Evolutionary conservation across 139 green algal species (phyloP).

Genomic region (Tetradesmus obliquus): DNA sequence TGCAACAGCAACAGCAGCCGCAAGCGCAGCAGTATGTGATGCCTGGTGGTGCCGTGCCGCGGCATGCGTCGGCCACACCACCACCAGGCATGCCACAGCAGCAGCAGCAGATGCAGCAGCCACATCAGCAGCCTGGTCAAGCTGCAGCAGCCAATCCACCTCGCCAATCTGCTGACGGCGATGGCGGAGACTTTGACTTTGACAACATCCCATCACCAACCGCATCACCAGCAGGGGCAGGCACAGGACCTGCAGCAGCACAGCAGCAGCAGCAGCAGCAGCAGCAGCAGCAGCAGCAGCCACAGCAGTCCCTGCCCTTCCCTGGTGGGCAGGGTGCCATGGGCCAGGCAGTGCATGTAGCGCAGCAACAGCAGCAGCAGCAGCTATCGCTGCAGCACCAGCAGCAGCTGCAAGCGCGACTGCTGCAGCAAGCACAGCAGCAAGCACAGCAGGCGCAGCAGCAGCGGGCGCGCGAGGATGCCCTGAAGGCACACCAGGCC

Average conservation of each 20-base stretch:
- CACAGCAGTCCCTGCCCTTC: constrained; percentile 5
- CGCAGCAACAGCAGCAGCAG: constrained; percentile 11
- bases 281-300: constrained; percentile 37
- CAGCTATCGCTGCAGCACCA: constrained; percentile 4
- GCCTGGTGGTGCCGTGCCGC: neutral
- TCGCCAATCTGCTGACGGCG: neutral
- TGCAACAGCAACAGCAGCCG: neutral
- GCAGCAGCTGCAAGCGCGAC: neutral
- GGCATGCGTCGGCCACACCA: constrained; percentile 3
- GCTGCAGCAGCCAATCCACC: neutral
- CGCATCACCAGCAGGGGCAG: constrained; percentile 12
- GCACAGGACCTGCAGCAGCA: neutral
- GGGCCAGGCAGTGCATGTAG: neutral
- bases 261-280: too few relatives aligned
- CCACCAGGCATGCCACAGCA: constrained; percentile 2
- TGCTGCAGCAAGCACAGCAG: constrained; percentile 20
- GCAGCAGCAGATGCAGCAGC: constrained; percentile 13
- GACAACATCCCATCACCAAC: constrained; percentile 31
- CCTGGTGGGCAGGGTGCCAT: constrained; percentile 5
- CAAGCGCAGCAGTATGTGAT: constrained; percentile 1
- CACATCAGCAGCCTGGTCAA: neutral
- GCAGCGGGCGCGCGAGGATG: neutral
- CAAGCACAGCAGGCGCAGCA: neutral
- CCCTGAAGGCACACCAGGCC: neutral
- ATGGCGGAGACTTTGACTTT: constrained; percentile 25